These are phyloP conservation scores for Geotrichum fermentans DNA, from an alignment of 1,139 yeast species.

Conservation along the genomic window DNA sequence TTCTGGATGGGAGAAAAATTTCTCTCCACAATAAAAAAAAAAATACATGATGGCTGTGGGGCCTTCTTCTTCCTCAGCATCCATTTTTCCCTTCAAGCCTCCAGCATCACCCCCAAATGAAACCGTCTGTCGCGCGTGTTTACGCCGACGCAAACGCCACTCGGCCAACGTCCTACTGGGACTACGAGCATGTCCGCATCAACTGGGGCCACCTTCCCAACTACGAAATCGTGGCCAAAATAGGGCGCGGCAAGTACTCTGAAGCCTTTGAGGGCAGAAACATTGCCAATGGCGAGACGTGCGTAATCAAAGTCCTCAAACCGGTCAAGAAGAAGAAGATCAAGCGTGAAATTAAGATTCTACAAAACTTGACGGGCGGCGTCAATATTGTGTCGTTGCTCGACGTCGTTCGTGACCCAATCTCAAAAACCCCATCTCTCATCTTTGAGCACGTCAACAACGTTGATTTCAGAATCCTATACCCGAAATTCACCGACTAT, in stretches of 20 bases:
- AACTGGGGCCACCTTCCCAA: constrained; percentile 63
- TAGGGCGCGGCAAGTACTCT: constrained; percentile 95
- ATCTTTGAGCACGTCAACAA: constrained; percentile 89
- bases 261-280: constrained; percentile 88
- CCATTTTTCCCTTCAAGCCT: not conserved
- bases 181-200: constrained; percentile 56
- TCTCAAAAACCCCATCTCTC: constrained; percentile 86
- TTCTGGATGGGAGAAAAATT: not conserved
- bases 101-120: constrained; percentile 19
- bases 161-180: constrained; percentile 89
- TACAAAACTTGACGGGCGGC: constrained; percentile 83
- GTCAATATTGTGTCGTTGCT: constrained; percentile 76
- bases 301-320: constrained; percentile 88
- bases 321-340: constrained; percentile 97
- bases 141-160: constrained; percentile 79
- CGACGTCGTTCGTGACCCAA: constrained; percentile 87
- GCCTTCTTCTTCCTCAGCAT: not conserved
- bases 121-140: constrained; percentile 68
- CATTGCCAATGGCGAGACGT: constrained; percentile 40
- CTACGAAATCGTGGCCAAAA: constrained; percentile 86
- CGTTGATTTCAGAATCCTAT: constrained; percentile 82
- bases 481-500: constrained; percentile 78
- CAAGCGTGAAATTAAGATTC: constrained; percentile 86
- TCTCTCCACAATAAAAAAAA: not conserved
- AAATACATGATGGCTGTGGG: not conserved